Evolutionary conservation across 352 stramenopile species (phyloP).

Genomic region (Pythium biforme): DNA sequence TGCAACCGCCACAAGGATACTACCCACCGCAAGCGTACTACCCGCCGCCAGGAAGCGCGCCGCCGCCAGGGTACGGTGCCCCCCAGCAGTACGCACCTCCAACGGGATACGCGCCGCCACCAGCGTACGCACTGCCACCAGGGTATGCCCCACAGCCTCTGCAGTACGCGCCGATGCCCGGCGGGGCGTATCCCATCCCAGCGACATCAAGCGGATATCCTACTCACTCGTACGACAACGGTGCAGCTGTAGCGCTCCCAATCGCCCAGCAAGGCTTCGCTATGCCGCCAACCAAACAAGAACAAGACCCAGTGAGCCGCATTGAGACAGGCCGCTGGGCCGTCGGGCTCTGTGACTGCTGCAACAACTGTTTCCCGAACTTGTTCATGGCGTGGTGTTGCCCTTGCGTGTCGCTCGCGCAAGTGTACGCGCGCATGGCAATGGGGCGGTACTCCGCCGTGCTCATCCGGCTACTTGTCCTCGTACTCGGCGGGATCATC

Average conservation of each 20-base stretch:
- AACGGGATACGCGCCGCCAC: background rate
- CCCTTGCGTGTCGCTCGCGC: constrained; percentile 31
- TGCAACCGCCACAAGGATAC: background rate
- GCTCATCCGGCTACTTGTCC: constrained; percentile 5
- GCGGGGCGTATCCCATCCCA: background rate
- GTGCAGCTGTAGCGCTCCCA: background rate
- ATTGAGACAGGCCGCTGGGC: constrained; percentile 13
- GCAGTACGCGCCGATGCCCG: too few species aligned
- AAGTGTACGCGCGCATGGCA: constrained; percentile 25
- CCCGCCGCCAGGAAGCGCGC: background rate
- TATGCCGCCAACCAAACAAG: background rate
- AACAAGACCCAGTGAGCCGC: background rate
- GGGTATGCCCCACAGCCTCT: too few species aligned
- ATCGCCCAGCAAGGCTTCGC: background rate
- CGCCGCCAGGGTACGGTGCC: background rate
- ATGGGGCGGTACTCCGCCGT: constrained; percentile 11
- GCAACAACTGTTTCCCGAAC: constrained; percentile 34
- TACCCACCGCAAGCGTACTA: background rate
- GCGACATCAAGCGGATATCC: background rate
- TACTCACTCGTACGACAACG: constrained; percentile 3
- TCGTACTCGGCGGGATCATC: background rate
- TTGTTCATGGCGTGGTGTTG: constrained; percentile 32
- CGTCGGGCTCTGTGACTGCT: constrained; percentile 30
- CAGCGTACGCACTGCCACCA: too few species aligned
- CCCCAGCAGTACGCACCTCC: background rate